Base-by-base conservation (phyloP, 1,284 basidiomycete species). In the Golubevia pallescens region DNA sequence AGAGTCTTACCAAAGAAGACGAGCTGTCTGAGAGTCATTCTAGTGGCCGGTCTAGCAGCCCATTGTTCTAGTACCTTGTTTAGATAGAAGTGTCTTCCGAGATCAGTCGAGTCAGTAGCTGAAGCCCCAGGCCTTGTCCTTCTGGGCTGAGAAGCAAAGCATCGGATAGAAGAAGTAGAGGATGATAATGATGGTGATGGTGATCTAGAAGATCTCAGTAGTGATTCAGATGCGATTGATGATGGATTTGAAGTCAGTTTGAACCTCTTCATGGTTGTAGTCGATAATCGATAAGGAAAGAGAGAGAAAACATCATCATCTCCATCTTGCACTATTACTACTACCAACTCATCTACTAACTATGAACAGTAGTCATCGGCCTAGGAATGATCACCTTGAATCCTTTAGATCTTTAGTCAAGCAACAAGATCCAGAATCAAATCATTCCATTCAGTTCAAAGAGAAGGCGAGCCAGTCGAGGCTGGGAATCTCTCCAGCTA, bases 11-110 rank as follows among this genome's bases (percentile, higher is more conserved):
- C 73, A 65, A 68, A 66, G 79, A 88, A 73, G 87, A 94, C 93
- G 80, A 95, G 88, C 80, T 95, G 93, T 60, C 93, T 88, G 32
- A 95, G 87, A 16, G 92, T 93, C 74, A 94, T 87, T 60, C 91
- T 88, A 65, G 91, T 90, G 0, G 92, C 90, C 65, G 92, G 89
- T 77, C 89, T 91, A 32, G 90, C 88, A 1, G 93, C 93, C 89
- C 93, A 94, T 5, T 91, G 86, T 74, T 94, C 93, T 58, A 95
- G 87, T 62, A 93, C 92, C 74, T 89, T 89, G 78, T 94, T 95
- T 75, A 93, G 91, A 81, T 95, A 95, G 82, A 95, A 95, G 75
- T 93, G 92, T 0, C 82, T 69, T 3, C 81, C 80, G 2, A 82
- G 75, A 24, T 68, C 62, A 24, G 48, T 28, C 51, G 55, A 23